A percentile compares a stretch with the other conserved stretches of the same genome.
Conservation (phyloP, 1,284 basidiomycete genomes). For the Naganishia cerealis region DNA sequence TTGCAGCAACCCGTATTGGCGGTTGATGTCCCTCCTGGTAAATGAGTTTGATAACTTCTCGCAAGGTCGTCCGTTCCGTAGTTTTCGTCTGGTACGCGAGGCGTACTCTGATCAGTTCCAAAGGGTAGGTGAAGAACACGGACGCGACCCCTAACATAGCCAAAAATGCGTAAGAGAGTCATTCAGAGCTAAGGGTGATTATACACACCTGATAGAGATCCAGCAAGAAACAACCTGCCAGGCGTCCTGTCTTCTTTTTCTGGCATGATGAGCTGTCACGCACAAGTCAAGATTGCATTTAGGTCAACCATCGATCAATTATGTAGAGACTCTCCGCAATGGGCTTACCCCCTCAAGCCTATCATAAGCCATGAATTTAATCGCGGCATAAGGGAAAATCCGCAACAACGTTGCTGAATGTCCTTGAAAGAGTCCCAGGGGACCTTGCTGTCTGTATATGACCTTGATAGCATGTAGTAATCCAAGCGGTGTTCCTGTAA, state of each 20-base stretch:
- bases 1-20: slow-evolving; percentile 28
- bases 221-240: slow-evolving; percentile 78
- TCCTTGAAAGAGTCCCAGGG: slow-evolving; percentile 85
- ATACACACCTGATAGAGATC: slow-evolving; percentile 73
- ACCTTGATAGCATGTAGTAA: slow-evolving; percentile 75
- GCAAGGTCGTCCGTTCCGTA: slow-evolving; percentile 62
- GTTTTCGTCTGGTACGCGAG: slow-evolving; percentile 81
- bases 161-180: background rate
- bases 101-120: slow-evolving; percentile 89
- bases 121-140: slow-evolving; percentile 76
- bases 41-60: slow-evolving; percentile 65
- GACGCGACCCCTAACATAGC: slow-evolving; percentile 69
- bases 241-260: slow-evolving; percentile 76
- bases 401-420: slow-evolving; percentile 80
- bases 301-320: background rate
- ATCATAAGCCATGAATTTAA: slow-evolving; percentile 98
- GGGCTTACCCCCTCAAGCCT: slow-evolving; percentile 69
- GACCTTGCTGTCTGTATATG: slow-evolving; percentile 73
- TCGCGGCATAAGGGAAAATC: slow-evolving; percentile 90
- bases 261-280: slow-evolving; percentile 71
- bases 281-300: slow-evolving; percentile 25
- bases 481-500: slow-evolving; percentile 55
- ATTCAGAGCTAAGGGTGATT: background rate
- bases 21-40: slow-evolving; percentile 63
- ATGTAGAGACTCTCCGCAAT: background rate